Conservation (phyloP, 2,329 filamentous ascomycete genomes). For the Sporothrix schenckii region DNA sequence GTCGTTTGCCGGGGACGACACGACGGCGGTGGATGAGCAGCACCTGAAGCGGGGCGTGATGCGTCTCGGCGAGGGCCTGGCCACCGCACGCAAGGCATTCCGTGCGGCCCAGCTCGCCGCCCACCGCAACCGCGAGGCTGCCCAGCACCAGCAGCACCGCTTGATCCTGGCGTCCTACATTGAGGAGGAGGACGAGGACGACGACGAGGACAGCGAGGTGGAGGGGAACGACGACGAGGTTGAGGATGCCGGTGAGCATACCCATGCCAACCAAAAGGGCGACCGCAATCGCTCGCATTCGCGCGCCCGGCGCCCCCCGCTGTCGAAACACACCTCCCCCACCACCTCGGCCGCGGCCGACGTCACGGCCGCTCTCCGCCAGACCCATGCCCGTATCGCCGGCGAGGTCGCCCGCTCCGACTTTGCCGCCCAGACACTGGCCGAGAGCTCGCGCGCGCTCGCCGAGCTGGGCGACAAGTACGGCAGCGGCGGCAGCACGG, state of each 20-base stretch:
- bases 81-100: conserved; percentile 61
- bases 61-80: conserved; percentile 65
- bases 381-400: conserved; percentile 85
- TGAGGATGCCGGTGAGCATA: background rate
- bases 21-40: background rate
- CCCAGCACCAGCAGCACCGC: conserved; percentile 75
- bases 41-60: conserved; percentile 41
- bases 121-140: conserved; percentile 71
- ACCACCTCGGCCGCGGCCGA: conserved; percentile 75
- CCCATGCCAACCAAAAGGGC: background rate
- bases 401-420: conserved; percentile 81
- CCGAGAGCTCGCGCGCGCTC: conserved; percentile 82
- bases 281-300: background rate
- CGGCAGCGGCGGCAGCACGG: conserved; percentile 62
- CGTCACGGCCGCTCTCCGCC: conserved; percentile 79
- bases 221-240: conserved; percentile 40
- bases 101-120: conserved; percentile 80
- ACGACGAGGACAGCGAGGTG: conserved; percentile 30
- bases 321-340: conserved; percentile 63
- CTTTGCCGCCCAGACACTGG: conserved; percentile 87
- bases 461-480: conserved; percentile 80
- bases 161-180: conserved; percentile 69
- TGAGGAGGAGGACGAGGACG: conserved; percentile 37
- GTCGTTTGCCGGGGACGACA: conserved; percentile 10
- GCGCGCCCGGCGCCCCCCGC: conserved; percentile 36